These are phyloP conservation scores for Fusarium continuum DNA, from an alignment of 2,329 filamentous ascomycete genomes.

Conservation along the genomic window DNA sequence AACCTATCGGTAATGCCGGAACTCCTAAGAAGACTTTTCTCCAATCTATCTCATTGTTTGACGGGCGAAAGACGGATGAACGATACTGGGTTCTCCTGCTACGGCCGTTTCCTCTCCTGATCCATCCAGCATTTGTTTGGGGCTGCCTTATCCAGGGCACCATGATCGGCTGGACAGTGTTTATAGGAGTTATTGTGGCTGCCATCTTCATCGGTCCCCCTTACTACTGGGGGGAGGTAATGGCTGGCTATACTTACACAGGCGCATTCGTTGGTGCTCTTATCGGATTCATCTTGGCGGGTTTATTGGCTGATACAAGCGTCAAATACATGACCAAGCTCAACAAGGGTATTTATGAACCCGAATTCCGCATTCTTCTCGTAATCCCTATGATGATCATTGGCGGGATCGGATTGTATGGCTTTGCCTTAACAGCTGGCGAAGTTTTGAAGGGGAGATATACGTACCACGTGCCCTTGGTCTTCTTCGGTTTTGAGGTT, in stretches of 20 bases:
- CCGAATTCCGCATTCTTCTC: constrained; percentile 86
- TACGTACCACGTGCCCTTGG: constrained; percentile 76
- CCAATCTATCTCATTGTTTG: constrained; percentile 74
- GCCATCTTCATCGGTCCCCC: constrained; percentile 83
- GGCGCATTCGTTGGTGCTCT: constrained; percentile 87
- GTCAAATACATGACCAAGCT: constrained; percentile 74
- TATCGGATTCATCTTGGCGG: constrained; percentile 79
- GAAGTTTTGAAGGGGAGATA: constrained; percentile 66
- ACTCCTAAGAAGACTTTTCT: constrained; percentile 65
- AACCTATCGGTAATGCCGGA: constrained; percentile 48
- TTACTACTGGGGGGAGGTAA: constrained; percentile 81
- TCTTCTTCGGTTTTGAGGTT: constrained; percentile 86
- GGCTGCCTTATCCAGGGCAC: constrained; percentile 81
- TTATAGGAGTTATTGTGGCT: constrained; percentile 86
- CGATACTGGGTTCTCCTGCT: constrained; percentile 70
- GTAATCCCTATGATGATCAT: constrained; percentile 84
- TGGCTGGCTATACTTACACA: constrained; percentile 87
- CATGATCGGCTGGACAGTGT: constrained; percentile 94
- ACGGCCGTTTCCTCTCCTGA: constrained; percentile 83
- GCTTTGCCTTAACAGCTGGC: constrained; percentile 79
- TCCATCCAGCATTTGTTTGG: constrained; percentile 89
- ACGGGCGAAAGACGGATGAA: constrained; percentile 83
- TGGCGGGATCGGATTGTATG: constrained; percentile 81
- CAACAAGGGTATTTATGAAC: constrained; percentile 87
- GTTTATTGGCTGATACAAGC: constrained; percentile 76